Base-by-base conservation (phyloP, 2,329 filamentous ascomycete species). In the Seiridium unicorne region DNA sequence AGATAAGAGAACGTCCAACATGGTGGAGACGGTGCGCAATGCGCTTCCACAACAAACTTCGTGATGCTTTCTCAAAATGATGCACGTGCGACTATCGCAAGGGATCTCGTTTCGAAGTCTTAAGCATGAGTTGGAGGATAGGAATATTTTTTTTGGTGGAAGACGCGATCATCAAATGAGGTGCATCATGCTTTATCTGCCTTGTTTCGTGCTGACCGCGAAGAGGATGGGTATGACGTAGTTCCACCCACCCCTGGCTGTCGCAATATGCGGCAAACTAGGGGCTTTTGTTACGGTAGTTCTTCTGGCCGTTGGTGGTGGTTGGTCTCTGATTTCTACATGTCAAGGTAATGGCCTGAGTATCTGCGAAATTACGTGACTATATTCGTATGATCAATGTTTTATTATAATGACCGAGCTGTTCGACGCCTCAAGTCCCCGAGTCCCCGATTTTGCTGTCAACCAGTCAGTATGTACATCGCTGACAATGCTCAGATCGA, bases 1-100 rank as follows among this genome's bases (percentile, higher is more conserved):
- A 1, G 89, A 91, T 60, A 93, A 79, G 54, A 93, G 78, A 32
- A 90, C 74, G 69, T 90, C 87, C 81, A 91, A 86, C 35, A 61
- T 72, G 65, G 60, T 57, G 26, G n/a, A 42, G 38, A 13, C 7
- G 18, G 18, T 26, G 18, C 18, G 18, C 18, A 26, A 46, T 46
- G 44, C 44, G 44, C 10, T 46, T 26, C 18, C 18, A 13, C 44
- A 46, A 5, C 26, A 32, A 5, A 35, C 3, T 32, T 32, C 18
- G 18, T 49, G 47, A 26, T 49, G n/a, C 26, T 11, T 32, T 32
- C 8, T 32, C 13, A 13, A 13, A 31, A 49, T 7, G 18, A 49
- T 31, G 35, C 47, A 49, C 11, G 18, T 26, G 18, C 18, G 18
- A 26, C 18, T 26, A 26, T 26, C 18, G 18, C 18, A 26, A 26